Evolutionary conservation across 1,284 basidiomycete species (phyloP).

Genomic region (Cerioporus squamosus): DNA sequence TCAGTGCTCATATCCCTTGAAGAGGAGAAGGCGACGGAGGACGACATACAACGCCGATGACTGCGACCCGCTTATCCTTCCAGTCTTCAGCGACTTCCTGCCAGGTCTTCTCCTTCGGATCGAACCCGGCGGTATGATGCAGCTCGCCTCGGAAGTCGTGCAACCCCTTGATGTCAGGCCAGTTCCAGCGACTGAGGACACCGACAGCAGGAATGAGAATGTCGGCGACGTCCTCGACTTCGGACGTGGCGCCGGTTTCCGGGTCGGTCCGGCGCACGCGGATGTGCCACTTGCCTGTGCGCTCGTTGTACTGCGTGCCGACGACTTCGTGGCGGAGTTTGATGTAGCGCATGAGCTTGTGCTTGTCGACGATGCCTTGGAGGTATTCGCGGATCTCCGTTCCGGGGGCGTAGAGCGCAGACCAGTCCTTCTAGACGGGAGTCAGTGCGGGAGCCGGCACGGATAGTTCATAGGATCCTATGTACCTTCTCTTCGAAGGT

Average conservation of each 20-base stretch:
- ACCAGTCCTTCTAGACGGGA: constrained; percentile 45
- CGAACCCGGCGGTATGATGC: constrained; percentile 63
- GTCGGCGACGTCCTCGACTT: constrained; percentile 55
- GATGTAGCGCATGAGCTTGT: constrained; percentile 55
- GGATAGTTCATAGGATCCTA: background rate
- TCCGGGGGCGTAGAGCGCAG: constrained; percentile 60
- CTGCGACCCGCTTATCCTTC: constrained; percentile 58
- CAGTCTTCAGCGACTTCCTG: constrained; percentile 52
- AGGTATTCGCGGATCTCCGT: constrained; percentile 60
- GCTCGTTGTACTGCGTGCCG: constrained; percentile 53
- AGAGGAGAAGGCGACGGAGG: no score
- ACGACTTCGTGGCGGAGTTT: constrained; percentile 59
- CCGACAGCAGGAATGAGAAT: constrained; percentile 56
- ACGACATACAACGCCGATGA: constrained; percentile 60
- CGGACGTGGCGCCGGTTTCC: constrained; percentile 38
- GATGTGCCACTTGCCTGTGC: constrained; percentile 56
- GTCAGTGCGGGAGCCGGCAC: background rate
- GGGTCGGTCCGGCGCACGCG: constrained; percentile 39
- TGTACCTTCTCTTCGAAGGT: constrained; percentile 59
- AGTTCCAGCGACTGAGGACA: constrained; percentile 54
- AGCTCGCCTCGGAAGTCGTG: constrained; percentile 52
- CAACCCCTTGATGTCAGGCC: constrained; percentile 62
- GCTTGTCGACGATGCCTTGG: constrained; percentile 58
- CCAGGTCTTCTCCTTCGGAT: constrained; percentile 47
- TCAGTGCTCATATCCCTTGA: background rate